These are phyloP conservation scores for Populus alba DNA, from an alignment of 345 rosid species.

Conservation along the genomic window DNA sequence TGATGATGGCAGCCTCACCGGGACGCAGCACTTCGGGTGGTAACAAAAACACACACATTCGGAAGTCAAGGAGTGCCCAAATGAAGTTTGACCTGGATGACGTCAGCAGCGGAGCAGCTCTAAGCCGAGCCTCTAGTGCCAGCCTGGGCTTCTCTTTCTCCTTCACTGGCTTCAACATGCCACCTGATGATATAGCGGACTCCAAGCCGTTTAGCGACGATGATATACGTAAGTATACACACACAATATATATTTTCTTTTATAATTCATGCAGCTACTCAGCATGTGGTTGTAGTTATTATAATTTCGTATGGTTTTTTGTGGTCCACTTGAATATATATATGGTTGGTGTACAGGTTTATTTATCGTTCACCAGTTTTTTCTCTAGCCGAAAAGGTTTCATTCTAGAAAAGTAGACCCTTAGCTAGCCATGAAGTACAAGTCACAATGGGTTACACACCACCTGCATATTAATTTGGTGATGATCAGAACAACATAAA, in stretches of 20 bases:
- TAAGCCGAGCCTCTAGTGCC: slow-evolving; percentile 96
- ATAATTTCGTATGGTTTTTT: neutral
- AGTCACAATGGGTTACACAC: neutral
- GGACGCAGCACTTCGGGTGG: slow-evolving; percentile 43
- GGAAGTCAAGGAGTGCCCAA: slow-evolving; percentile 90
- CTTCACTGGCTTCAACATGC: slow-evolving; percentile 87
- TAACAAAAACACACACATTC: slow-evolving; percentile 58
- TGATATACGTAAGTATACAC: slow-evolving; percentile 60
- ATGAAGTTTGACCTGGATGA: slow-evolving; percentile 71
- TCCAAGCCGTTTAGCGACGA: slow-evolving; percentile 86
- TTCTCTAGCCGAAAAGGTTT: neutral
- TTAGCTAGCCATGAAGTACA: neutral
- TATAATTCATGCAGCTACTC: neutral
- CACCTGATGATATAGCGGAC: slow-evolving; percentile 77
- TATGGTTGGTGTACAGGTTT: neutral
- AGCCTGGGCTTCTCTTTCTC: slow-evolving; percentile 88
- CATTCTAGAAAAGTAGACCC: neutral
- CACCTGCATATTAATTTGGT: neutral
- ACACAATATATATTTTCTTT: no score
- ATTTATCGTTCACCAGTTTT: neutral
- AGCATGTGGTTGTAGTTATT: neutral
- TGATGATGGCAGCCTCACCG: slow-evolving; percentile 56
- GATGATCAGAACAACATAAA: neutral
- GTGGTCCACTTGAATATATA: slow-evolving; percentile 10
- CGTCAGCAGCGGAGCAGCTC: slow-evolving; percentile 74